phyloP scores from a whole-genome alignment of 169 alveolate genomes.

The Eimeria necatrix region DNA sequence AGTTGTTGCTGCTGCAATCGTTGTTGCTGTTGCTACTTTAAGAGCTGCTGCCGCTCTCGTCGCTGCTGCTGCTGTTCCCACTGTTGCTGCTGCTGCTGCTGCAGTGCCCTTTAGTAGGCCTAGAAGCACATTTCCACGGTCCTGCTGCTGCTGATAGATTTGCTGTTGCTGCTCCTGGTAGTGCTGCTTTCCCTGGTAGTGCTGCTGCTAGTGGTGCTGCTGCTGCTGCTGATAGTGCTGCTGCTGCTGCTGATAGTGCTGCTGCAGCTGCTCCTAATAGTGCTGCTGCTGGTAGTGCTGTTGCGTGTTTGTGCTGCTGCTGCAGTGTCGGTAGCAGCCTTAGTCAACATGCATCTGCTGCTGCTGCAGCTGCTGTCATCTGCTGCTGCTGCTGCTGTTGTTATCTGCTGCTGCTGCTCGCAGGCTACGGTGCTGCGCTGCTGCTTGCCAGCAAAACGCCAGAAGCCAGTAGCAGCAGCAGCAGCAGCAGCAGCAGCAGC shows the following conservation, averaged over 20 bases:
- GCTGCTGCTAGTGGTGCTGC: conserved; percentile 9
- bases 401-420: neutral
- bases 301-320: neutral
- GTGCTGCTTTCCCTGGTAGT: neutral
- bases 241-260: conserved; percentile 23
- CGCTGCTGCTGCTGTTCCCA: neutral
- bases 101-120: neutral
- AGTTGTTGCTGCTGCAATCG: neutral
- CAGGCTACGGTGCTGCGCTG: too few species aligned
- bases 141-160: neutral
- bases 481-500: too few species aligned
- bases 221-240: conserved; percentile 50
- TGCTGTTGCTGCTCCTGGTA: neutral
- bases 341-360: neutral
- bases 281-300: neutral
- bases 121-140: neutral
- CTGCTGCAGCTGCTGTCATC: neutral
- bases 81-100: neutral
- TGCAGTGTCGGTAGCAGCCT: neutral
- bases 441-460: too few species aligned
- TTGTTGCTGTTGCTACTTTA: conserved; percentile 30
- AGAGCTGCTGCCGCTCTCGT: neutral
- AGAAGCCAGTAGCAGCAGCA: too few species aligned
- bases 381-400: neutral
- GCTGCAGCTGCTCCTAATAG: conserved; percentile 17